Conservation (phyloP, 164 flowering plant genomes). For the Sedum album region DNA sequence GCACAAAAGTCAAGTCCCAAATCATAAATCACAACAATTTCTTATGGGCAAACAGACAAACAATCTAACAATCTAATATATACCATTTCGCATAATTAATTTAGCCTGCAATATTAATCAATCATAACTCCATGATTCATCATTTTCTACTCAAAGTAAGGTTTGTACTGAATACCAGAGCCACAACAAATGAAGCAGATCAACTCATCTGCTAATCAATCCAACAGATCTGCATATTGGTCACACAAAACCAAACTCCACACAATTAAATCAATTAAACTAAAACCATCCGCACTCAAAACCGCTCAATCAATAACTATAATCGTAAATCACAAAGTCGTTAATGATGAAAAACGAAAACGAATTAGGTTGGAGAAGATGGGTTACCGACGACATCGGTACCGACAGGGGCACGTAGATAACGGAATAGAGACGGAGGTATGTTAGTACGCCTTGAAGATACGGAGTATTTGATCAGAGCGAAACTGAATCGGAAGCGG, state of each 20-base stretch:
- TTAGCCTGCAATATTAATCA: not conserved
- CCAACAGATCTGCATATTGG: not conserved
- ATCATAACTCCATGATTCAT: not conserved
- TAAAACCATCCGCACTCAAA: not conserved
- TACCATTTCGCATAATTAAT: too few species aligned
- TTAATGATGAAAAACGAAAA: not conserved
- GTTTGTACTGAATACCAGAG: not conserved
- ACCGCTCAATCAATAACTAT: not conserved
- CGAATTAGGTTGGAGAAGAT: not conserved
- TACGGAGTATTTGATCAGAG: too few species aligned
- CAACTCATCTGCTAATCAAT: not conserved
- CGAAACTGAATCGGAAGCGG: too few species aligned
- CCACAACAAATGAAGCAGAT: not conserved
- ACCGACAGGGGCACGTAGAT: not conserved
- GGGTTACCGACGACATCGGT: conserved; percentile 1
- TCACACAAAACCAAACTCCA: not conserved
- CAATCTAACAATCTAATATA: too few species aligned
- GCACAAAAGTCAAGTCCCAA: too few species aligned
- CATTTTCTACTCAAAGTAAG: not conserved
- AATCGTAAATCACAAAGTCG: not conserved
- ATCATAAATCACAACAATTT: too few species aligned
- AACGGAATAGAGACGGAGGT: too few species aligned
- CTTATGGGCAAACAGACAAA: too few species aligned
- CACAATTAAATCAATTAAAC: not conserved
- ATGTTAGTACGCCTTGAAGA: too few species aligned